Base-by-base conservation (phyloP, 2,329 filamentous ascomycete species). In the Arthrobotrys pseudoclavata region DNA sequence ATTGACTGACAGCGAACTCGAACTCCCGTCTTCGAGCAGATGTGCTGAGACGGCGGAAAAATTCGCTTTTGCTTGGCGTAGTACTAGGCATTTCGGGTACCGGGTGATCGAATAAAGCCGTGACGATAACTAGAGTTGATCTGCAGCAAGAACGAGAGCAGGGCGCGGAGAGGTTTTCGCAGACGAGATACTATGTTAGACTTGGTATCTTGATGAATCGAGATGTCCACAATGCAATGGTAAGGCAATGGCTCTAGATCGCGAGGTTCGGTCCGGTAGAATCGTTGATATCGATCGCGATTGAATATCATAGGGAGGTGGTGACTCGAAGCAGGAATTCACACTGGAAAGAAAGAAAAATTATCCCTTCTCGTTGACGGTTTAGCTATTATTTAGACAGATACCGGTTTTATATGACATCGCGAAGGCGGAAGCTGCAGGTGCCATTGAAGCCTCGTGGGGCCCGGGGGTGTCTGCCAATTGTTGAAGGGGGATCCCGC, bases 21-120 rank as follows among this genome's bases (percentile, higher is more conserved):
- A 62, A 52, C 9, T 53, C 29, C 2, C 47, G 48, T n/a, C 18
- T 69, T n/a, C 34, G 42, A 7, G 53, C 26, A 12, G 55, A 61
- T 5, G 29, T 26, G 15, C 53, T 62, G 2, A 62, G 53, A 9
- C 53, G 42, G 4, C 48, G 67, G 15, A 62, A n/a, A 40, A 62
- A 62, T n/a, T 62, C 42, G 7, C 24, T 37, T 12, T 57, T 34
- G 29, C 7, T 57, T 13, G 26, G 29, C 37, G 55, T 31, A 22
- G n/a, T 62, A 12, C 12, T n/a, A 12, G 52, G 13, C 67, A 69
- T 57, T 1, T 29, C 50, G 24, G 2, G 13, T 53, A 24, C 13
- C 15, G 6, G 7, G 4, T 3, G 29, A 10, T n/a, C 9, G 4
- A n/a, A 4, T 31, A 3, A 31, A 4, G n/a, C n/a, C n/a, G n/a